Evolutionary conservation across 805 yeast species (phyloP), one percentile per base, ranked within the genome.

Genomic region (Hagleromyces aurorensis): DNA sequence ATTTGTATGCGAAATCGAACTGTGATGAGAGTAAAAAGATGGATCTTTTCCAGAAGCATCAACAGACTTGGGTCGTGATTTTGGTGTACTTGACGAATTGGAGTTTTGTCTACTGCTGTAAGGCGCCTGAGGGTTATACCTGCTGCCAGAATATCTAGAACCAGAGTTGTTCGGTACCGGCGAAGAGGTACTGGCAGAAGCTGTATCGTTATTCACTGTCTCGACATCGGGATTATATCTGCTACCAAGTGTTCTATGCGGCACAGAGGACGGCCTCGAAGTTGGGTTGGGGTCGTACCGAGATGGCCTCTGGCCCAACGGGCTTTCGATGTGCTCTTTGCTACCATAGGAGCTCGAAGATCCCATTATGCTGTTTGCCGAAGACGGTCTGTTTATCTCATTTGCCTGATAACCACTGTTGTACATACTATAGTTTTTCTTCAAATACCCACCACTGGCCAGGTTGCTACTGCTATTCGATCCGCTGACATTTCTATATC

Each of bases 251-350:
- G 31, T 24, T 15, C 41, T 40, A 21, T 33, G 36, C 12, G 31
- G 22, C 18, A 34, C 20, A 6, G 44, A 27, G 11, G 27, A 18
- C 11, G 48, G 44, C 22, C 45, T 39, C 12, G 34, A 29, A 5
- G 42, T 33, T 10, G 49, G 33, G 15, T 31, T 37, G n/a, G 55
- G 55, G 25, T 52, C 49, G 29, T 52, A 52, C 18, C 58, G 34
- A 3, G 55, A 49, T 3, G 43, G 47, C 34, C 52, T 40, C 2
- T 2, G 29, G 25, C 14, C 25, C 27, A 20, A 35, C 36, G 5
- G 12, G 11, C 10, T 10, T 20, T 5, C 9, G n/a, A n/a, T n/a
- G n/a, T n/a, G n/a, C n/a, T n/a, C n/a, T n/a, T n/a, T 13, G 27
- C 21, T 11, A 5, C 19, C 10, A 25, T 10, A 23, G 16, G 24